Percentiles rank a stretch among this genome's conserved stretches.
Evolutionary conservation across 2,329 filamentous ascomycete genomes (phyloP).

Genomic region (Pseudopyrenochaeta lycopersici): DNA sequence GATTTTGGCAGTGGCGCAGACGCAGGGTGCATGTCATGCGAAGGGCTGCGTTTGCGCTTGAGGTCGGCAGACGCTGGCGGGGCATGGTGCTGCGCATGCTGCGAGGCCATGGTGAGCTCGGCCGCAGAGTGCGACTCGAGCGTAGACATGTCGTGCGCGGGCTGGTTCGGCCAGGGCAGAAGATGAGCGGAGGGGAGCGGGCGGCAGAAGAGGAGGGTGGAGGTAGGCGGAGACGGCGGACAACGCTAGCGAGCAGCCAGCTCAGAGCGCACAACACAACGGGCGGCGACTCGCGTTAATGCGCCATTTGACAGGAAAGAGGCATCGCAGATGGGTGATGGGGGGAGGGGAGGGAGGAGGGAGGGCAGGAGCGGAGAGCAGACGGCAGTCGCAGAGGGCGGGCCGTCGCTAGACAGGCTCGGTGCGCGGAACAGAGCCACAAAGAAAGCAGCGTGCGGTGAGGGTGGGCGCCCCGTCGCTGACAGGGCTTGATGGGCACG

Average conservation of each 20-base stretch:
- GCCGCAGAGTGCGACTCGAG: conserved; percentile 27
- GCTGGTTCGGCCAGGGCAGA: conserved; percentile 26
- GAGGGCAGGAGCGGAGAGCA: conserved; percentile 2
- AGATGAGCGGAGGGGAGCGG: conserved; percentile 23
- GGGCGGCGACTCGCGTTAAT: conserved; percentile 6
- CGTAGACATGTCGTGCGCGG: conserved; percentile 33
- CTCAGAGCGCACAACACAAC: conserved; percentile 16
- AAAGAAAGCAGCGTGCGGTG: conserved; percentile 7
- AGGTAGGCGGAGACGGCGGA: conserved; percentile 18
- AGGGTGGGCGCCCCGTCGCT: neutral
- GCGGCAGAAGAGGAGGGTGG: conserved; percentile 27
- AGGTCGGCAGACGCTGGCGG: conserved; percentile 38
- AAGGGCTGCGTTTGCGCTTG: conserved; percentile 59
- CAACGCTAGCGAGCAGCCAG: conserved; percentile 25
- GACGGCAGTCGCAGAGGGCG: conserved; percentile 5
- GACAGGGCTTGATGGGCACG: conserved; percentile 14
- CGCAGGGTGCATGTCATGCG: conserved; percentile 46
- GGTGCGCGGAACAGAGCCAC: conserved; percentile 12
- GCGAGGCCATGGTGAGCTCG: conserved; percentile 33
- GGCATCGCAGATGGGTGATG: conserved; percentile 1
- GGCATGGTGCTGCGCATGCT: conserved; percentile 31
- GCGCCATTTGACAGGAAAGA: conserved; percentile 9
- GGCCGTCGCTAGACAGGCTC: neutral
- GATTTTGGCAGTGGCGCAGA: conserved; percentile 57
- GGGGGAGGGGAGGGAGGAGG: conserved; percentile 15